These are phyloP conservation scores for Epichloe amarillans DNA, from an alignment of 2,329 filamentous ascomycete genomes.

Conservation along the genomic window DNA sequence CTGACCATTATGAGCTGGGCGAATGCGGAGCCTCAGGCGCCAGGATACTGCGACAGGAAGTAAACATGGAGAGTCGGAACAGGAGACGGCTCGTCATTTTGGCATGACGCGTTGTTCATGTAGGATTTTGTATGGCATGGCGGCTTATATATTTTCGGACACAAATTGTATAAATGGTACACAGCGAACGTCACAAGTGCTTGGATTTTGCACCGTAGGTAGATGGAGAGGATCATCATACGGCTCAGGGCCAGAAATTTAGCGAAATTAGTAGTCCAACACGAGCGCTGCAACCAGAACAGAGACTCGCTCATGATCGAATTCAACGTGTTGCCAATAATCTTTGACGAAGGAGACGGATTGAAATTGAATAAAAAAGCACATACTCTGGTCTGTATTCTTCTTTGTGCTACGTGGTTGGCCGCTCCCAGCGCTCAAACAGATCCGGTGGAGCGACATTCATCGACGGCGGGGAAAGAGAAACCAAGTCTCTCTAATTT, in stretches of 20 bases:
- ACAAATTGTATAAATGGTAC: neutral
- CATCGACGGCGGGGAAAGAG: neutral
- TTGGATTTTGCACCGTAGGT: constrained; percentile 3
- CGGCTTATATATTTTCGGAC: neutral
- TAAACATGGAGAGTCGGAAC: constrained; percentile 2
- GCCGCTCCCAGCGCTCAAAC: no score
- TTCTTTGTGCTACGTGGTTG: no score
- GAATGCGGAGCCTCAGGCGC: constrained; percentile 34
- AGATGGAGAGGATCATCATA: neutral
- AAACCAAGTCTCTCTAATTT: no score
- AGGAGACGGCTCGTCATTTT: neutral
- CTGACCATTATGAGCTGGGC: constrained; percentile 85
- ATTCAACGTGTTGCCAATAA: no score
- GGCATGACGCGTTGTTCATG: neutral
- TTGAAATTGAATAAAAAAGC: neutral
- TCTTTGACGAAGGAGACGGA: no score
- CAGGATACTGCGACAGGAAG: constrained; percentile 41
- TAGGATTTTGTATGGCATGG: neutral
- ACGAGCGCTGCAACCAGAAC: neutral
- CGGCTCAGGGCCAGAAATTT: neutral
- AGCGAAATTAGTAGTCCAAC: neutral
- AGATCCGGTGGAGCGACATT: neutral
- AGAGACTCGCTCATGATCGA: no score
- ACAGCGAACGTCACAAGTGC: neutral
- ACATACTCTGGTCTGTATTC: no score